These are phyloP conservation scores for Papiliotrema flavescens DNA, from an alignment of 1,284 basidiomycete genomes.

Conservation along the genomic window DNA sequence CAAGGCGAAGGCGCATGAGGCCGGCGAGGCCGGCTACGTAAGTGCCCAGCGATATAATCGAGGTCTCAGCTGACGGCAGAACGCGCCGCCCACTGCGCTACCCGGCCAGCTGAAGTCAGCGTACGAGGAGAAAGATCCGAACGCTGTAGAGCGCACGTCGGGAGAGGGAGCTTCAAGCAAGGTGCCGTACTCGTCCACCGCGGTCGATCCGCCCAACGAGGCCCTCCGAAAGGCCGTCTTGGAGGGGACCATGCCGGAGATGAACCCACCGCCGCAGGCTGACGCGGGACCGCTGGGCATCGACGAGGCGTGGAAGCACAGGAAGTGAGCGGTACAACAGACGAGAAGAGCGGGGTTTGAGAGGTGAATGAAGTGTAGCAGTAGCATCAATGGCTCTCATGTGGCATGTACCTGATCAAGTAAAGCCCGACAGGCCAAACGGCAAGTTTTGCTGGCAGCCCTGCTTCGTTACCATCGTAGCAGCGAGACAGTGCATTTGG, in stretches of 20 bases:
- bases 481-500: no score
- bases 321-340: constrained; percentile 9
- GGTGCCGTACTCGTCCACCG: constrained; percentile 25
- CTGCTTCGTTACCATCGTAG: no score
- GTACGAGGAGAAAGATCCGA: constrained; percentile 12
- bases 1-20: constrained; percentile 21
- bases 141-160: constrained; percentile 12
- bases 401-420: no score
- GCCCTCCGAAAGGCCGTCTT: constrained; percentile 25
- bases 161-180: constrained; percentile 22
- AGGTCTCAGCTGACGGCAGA: constrained; percentile 8
- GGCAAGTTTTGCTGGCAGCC: no score
- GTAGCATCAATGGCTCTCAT: no score
- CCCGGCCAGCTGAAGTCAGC: constrained; percentile 23
- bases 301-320: constrained; percentile 27
- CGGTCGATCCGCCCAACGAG: constrained; percentile 34
- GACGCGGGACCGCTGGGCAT: constrained; percentile 22
- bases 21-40: constrained; percentile 29
- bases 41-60: constrained; percentile 9
- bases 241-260: constrained; percentile 30
- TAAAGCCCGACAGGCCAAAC: no score
- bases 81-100: constrained; percentile 26
- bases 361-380: no score
- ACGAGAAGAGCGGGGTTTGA: no score
- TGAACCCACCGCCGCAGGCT: constrained; percentile 29